These are phyloP conservation scores for Epichloe scottii DNA, from an alignment of 2,329 filamentous ascomycete genomes.

Conservation along the genomic window DNA sequence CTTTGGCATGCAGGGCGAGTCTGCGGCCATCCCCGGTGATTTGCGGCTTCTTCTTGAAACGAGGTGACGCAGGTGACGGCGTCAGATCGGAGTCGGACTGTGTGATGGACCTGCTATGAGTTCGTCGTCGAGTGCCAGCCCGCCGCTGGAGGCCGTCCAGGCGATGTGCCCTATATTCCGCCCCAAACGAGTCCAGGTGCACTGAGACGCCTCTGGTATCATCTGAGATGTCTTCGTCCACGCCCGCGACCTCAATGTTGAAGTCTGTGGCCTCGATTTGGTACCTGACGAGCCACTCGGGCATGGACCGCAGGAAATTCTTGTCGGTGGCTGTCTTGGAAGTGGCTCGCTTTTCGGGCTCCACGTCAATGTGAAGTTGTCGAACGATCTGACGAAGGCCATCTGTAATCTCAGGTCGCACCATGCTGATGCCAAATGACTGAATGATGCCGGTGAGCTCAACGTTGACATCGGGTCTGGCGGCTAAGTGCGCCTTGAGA, in stretches of 20 bases:
- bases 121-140: slow-evolving; percentile 49
- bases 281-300: slow-evolving; percentile 73
- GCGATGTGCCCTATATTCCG: slow-evolving; percentile 78
- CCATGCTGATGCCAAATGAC: slow-evolving; percentile 79
- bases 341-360: slow-evolving; percentile 41
- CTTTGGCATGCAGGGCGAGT: slow-evolving; percentile 66
- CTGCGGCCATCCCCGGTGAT: slow-evolving; percentile 64
- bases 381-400: slow-evolving; percentile 84
- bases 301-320: slow-evolving; percentile 67
- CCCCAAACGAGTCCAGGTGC: slow-evolving; percentile 76
- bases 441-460: slow-evolving; percentile 68
- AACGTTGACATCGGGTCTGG: slow-evolving; percentile 75
- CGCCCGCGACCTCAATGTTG: slow-evolving; percentile 78
- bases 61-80: slow-evolving; percentile 24
- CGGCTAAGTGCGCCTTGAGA: slow-evolving; percentile 71
- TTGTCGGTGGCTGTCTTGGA: slow-evolving; percentile 38
- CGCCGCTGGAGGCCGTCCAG: slow-evolving; percentile 50
- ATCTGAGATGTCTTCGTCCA: slow-evolving; percentile 72
- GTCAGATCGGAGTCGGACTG: slow-evolving; percentile 55
- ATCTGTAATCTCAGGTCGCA: slow-evolving; percentile 83
- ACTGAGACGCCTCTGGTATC: slow-evolving; percentile 73
- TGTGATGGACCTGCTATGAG: slow-evolving; percentile 58
- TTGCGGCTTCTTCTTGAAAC: slow-evolving; percentile 37
- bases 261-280: slow-evolving; percentile 81
- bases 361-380: slow-evolving; percentile 61